phyloP scores from a whole-genome alignment of 2,329 filamentous ascomycete genomes.

The Teratosphaeriaceae sp. region DNA sequence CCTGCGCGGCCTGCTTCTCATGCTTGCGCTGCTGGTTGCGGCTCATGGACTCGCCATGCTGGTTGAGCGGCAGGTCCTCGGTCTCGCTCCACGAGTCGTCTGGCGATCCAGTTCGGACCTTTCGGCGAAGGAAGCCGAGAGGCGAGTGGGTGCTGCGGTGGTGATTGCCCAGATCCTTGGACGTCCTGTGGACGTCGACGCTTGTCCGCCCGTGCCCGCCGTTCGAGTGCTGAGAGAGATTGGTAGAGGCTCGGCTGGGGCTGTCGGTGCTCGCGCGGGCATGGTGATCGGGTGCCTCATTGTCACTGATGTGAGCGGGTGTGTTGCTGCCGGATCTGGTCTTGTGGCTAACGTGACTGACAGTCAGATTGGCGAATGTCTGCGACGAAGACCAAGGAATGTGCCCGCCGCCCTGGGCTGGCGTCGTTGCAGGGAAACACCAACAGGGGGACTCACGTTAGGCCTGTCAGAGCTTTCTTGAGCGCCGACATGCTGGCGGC shows the following conservation, averaged over 20 bases:
- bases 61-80: slow-evolving; percentile 38
- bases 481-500: slow-evolving; percentile 34
- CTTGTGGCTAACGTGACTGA: too few species aligned
- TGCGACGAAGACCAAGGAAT: too few species aligned
- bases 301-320: slow-evolving; percentile 14
- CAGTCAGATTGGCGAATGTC: too few species aligned
- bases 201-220: slow-evolving; percentile 13
- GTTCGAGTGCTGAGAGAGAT: slow-evolving; percentile 20
- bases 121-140: slow-evolving; percentile 27
- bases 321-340: slow-evolving; percentile 22
- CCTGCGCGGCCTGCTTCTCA: slow-evolving; percentile 38
- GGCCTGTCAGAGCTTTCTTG: slow-evolving; percentile 40
- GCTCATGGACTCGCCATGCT: slow-evolving; percentile 44
- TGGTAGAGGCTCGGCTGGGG: slow-evolving; percentile 8
- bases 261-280: not conserved
- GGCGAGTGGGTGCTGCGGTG: slow-evolving; percentile 24
- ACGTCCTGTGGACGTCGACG: slow-evolving; percentile 9
- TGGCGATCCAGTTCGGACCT: slow-evolving; percentile 20
- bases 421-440: too few species aligned
- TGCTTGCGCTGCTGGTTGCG: slow-evolving; percentile 45
- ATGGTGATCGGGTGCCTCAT: slow-evolving; percentile 3
- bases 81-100: slow-evolving; percentile 29
- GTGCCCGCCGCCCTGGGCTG: too few species aligned
- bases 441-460: too few species aligned
- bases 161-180: slow-evolving; percentile 22